phyloP scores from a whole-genome alignment of 2,329 filamentous ascomycete species.

The Ramularia endophylla region DNA sequence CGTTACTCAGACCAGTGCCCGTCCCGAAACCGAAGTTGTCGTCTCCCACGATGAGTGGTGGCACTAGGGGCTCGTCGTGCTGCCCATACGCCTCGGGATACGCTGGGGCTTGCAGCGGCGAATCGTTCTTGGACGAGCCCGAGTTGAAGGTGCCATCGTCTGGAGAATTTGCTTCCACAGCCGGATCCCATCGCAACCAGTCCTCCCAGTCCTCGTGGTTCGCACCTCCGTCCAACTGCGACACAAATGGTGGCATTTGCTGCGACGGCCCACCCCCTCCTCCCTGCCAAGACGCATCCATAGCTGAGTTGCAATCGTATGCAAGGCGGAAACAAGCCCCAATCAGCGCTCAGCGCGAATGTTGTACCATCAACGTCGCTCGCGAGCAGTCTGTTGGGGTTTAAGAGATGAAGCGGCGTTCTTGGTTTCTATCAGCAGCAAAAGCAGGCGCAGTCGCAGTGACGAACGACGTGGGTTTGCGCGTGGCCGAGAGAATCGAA shows the following conservation, averaged over 20 bases:
- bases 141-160: slow-evolving; percentile 30
- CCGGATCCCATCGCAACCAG: slow-evolving; percentile 44
- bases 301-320: slow-evolving; percentile 9
- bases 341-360: too few relatives aligned
- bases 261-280: slow-evolving; percentile 7
- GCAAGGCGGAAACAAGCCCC: slow-evolving; percentile 1
- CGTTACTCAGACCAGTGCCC: slow-evolving; percentile 14
- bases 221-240: slow-evolving; percentile 9
- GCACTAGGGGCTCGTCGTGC: slow-evolving; percentile 23
- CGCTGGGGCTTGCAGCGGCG: slow-evolving; percentile 28
- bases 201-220: slow-evolving; percentile 39
- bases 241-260: slow-evolving; percentile 12
- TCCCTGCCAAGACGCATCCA: slow-evolving; percentile 18
- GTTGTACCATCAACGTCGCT: too few relatives aligned
- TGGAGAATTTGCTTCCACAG: slow-evolving; percentile 30
- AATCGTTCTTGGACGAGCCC: slow-evolving; percentile 30
- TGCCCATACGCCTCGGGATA: slow-evolving; percentile 23
- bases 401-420: too few relatives aligned
- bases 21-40: slow-evolving; percentile 24
- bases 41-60: slow-evolving; percentile 30
- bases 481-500: too few relatives aligned
- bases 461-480: too few relatives aligned
- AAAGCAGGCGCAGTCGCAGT: too few relatives aligned
- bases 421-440: too few relatives aligned
- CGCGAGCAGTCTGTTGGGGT: too few relatives aligned